Percentiles rank a stretch among this genome's conserved stretches.
Evolutionary conservation across 2,329 filamentous ascomycete species (phyloP).

Genomic region (Verticillium albo-atrum): DNA sequence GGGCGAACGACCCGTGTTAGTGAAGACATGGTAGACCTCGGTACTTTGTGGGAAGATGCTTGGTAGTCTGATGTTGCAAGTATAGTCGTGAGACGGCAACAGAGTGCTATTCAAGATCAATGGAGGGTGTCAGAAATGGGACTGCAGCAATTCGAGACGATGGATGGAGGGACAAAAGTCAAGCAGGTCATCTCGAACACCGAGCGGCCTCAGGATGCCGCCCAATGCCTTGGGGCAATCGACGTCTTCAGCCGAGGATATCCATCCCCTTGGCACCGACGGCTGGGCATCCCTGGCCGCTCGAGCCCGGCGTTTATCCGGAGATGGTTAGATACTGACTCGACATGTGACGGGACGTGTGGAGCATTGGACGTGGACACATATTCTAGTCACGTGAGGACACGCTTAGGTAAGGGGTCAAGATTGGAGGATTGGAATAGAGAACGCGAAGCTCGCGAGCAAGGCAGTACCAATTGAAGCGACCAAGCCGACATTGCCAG

Average conservation of each 20-base stretch:
- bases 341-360: neutral
- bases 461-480: neutral
- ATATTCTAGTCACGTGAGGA: too few species aligned
- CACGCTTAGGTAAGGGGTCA: neutral
- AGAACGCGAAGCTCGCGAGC: neutral
- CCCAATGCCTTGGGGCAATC: neutral
- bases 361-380: neutral
- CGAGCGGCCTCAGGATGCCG: neutral
- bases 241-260: conserved; percentile 15
- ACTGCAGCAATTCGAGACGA: neutral
- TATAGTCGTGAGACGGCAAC: neutral
- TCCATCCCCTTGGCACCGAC: conserved; percentile 10
- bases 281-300: neutral
- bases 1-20: conserved; percentile 48
- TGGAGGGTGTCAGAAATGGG: neutral
- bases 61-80: neutral
- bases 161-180: neutral
- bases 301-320: conserved; percentile 1
- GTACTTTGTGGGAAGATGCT: neutral
- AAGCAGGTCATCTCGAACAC: neutral
- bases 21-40: conserved; percentile 39
- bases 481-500: neutral
- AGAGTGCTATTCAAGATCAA: neutral
- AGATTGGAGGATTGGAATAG: neutral
- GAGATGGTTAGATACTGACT: neutral